Evolutionary conservation across 805 yeast genomes (phyloP), one percentile per base, ranked within the genome.

Genomic region (Wickerhamiella azymoides): DNA sequence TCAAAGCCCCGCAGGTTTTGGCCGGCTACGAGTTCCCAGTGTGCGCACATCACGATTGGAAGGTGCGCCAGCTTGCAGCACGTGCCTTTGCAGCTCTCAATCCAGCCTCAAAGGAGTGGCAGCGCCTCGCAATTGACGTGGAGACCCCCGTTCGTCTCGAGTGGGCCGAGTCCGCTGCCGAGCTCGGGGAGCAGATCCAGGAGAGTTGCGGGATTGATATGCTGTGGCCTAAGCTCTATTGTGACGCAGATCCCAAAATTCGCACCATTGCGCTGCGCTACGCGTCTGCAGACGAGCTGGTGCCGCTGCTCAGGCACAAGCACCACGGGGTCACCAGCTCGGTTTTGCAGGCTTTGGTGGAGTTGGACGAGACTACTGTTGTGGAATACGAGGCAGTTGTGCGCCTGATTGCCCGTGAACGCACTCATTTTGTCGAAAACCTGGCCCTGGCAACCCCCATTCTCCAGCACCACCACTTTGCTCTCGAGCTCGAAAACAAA

Each of bases 131-230:
- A 7, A 25, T 11, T 36, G 44, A 41, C 24, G 10, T 24, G 6
- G 38, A 41, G n/a, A 19, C 35, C 37, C 7, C 28, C 10, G 44
- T 41, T 2, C 44, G 44, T 16, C 44, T 36, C 33, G 38, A 41
- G 26, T 41, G 44, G 44, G 38, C 38, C 10, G 32, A 30, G 27
- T 28, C 28, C 35, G 38, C 37, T 7, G 24, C 35, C 2, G 33
- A 33, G 14, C 24, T 33, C 24, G 44, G 44, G 3, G 28, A 27
- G 18, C 26, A 7, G 24, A 4, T 4, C 24, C 24, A 21, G 7
- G 6, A 7, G 24, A 4, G 7, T 4, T 4, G 6, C 4, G 24
- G 24, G 24, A 7, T 21, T 7, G 24, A 21, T 4, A 21, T 4
- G 24, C 7, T 21, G 24, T 21, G 24, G 24, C 4, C 6, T 7